Conservation (phyloP, 257 asterid genomes). For the Salvia hispanica region DNA sequence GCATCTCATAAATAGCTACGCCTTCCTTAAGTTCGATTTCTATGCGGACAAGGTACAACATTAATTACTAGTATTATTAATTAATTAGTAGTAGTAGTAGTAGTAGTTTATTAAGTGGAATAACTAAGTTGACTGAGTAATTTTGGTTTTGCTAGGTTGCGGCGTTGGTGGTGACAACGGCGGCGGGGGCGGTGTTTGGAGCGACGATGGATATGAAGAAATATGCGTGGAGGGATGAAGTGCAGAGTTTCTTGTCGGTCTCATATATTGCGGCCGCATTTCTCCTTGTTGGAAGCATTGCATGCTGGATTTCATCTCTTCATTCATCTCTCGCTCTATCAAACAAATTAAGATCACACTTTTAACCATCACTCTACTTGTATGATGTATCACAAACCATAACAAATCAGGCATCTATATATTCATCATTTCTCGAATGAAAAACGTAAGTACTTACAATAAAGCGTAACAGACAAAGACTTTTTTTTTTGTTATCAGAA, state of each 20-base stretch:
- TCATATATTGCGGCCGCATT: conserved; percentile 30
- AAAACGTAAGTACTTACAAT: too few species aligned
- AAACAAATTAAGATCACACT: background rate
- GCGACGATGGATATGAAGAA: background rate
- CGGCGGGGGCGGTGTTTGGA: conserved; percentile 38
- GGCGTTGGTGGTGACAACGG: conserved; percentile 30
- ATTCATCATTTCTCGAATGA: too few species aligned
- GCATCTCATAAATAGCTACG: conserved; percentile 27
- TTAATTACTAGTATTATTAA: too few species aligned
- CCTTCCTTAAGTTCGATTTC: conserved; percentile 36
- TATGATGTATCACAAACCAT: too few species aligned
- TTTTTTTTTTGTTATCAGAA: too few species aligned
- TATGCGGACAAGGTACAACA: conserved; percentile 31
- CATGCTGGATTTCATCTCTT: conserved; percentile 29
- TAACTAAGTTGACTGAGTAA: too few species aligned
- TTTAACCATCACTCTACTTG: too few species aligned
- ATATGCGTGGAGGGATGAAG: background rate
- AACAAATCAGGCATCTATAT: too few species aligned
- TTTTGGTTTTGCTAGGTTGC: background rate
- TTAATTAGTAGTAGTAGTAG: too few species aligned
- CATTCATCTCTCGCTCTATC: conserved; percentile 32
- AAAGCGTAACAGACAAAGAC: too few species aligned
- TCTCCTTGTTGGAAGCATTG: conserved; percentile 30
- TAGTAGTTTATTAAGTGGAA: too few species aligned
- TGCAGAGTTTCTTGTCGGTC: conserved; percentile 25